Percentiles rank a stretch among this genome's conserved stretches.
Conservation (phyloP, 2,329 filamentous ascomycete species). For the Curvularia verruculosa region DNA sequence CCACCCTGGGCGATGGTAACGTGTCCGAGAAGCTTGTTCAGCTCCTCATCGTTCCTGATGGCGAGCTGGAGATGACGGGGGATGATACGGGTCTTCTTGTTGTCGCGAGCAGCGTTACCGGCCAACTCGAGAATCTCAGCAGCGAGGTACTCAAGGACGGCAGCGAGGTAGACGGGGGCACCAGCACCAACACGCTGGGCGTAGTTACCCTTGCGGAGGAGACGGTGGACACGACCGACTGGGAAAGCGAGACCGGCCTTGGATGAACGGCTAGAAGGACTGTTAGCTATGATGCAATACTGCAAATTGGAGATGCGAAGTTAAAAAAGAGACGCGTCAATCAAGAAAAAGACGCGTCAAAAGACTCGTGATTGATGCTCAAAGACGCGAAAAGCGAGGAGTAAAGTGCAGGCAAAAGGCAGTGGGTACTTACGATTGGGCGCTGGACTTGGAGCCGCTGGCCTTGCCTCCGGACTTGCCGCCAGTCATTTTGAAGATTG, state of each 20-base stretch:
- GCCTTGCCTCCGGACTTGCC: slow-evolving; percentile 99
- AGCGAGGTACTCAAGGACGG: slow-evolving; percentile 97
- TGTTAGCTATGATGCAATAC: slow-evolving; percentile 31
- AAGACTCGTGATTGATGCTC: slow-evolving; percentile 1
- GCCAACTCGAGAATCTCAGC: slow-evolving; percentile 99
- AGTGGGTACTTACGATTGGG: slow-evolving; percentile 83
- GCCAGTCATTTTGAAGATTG: slow-evolving; percentile 91
- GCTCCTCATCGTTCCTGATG: slow-evolving; percentile 98
- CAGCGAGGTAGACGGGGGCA: slow-evolving; percentile 95
- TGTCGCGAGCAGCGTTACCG: slow-evolving; percentile 97
- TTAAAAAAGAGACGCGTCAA: slow-evolving; percentile 38
- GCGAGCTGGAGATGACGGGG: slow-evolving; percentile 98
- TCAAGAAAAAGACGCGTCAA: slow-evolving; percentile 15
- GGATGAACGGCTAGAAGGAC: slow-evolving; percentile 81
- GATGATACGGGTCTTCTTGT: slow-evolving; percentile 99
- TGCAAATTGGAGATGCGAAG: slow-evolving; percentile 14
- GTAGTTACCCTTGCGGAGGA: slow-evolving; percentile 98
- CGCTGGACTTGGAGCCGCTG: slow-evolving; percentile 92
- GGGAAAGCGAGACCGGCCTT: slow-evolving; percentile 99
- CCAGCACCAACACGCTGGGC: slow-evolving; percentile 99
- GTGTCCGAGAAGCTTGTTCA: slow-evolving; percentile 98
- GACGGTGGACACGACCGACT: slow-evolving; percentile 98
- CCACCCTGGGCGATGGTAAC: slow-evolving; percentile 97
- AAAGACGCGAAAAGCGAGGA: slow-evolving; percentile 12
- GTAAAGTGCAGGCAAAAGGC: slow-evolving; percentile 12